phyloP scores from a whole-genome alignment of 2,329 filamentous ascomycete genomes.

The Beauveria australis region DNA sequence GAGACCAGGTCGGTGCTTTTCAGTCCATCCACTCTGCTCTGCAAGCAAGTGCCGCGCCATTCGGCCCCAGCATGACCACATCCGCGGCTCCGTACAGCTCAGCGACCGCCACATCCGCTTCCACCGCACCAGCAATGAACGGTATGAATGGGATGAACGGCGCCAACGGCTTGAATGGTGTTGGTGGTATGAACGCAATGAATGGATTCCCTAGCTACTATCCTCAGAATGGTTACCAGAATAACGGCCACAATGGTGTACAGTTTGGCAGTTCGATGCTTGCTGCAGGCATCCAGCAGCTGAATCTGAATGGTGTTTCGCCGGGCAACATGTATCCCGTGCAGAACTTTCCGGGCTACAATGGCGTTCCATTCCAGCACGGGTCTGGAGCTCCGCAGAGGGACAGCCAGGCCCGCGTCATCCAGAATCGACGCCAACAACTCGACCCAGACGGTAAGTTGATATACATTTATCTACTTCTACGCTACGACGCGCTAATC shows the following conservation, averaged over 20 bases:
- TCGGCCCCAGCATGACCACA: slow-evolving; percentile 51
- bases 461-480: neutral
- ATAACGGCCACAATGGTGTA: slow-evolving; percentile 10
- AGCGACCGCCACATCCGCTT: slow-evolving; percentile 18
- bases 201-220: slow-evolving; percentile 22
- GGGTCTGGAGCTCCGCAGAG: slow-evolving; percentile 43
- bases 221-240: slow-evolving; percentile 20
- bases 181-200: neutral
- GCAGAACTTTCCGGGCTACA: slow-evolving; percentile 52
- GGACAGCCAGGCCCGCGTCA: slow-evolving; percentile 69
- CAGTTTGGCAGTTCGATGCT: slow-evolving; percentile 44
- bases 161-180: neutral
- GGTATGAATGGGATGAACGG: slow-evolving; percentile 17
- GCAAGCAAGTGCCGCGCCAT: slow-evolving; percentile 72
- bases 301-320: slow-evolving; percentile 45
- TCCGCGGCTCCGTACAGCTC: slow-evolving; percentile 20
- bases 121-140: slow-evolving; percentile 18
- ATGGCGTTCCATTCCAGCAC: slow-evolving; percentile 39
- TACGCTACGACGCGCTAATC: slow-evolving; percentile 22
- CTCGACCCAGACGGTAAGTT: slow-evolving; percentile 61
- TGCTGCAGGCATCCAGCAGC: slow-evolving; percentile 58
- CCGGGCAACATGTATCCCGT: slow-evolving; percentile 40
- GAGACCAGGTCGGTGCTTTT: slow-evolving; percentile 40
- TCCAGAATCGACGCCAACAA: slow-evolving; percentile 65
- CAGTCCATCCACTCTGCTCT: slow-evolving; percentile 62